Evolutionary conservation across 768 basidiomycete genomes (phyloP).

Genomic region (Lentinula sp.): DNA sequence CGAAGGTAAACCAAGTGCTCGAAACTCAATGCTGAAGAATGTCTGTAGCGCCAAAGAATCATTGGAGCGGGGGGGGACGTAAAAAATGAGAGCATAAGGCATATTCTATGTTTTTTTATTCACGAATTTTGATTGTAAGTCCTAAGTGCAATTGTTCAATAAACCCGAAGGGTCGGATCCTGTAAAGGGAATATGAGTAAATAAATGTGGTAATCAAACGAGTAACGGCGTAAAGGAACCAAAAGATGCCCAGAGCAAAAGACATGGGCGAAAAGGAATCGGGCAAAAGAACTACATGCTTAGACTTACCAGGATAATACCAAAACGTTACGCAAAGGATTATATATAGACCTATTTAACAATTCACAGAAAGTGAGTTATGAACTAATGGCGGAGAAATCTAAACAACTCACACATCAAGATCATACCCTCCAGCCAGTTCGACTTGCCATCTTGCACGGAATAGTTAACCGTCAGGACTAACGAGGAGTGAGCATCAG

Average conservation of each 20-base stretch:
- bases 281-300: background rate
- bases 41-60: too few species aligned
- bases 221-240: background rate
- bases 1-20: too few species aligned
- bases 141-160: background rate
- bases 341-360: conserved; percentile 51
- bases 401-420: conserved; percentile 40
- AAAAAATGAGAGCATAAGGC: background rate
- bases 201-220: background rate
- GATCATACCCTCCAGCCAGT: conserved; percentile 59
- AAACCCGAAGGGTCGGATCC: conserved; percentile 2
- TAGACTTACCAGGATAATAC: conserved; percentile 40
- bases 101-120: background rate
- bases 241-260: background rate
- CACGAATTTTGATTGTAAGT: background rate
- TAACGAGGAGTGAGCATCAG: conserved; percentile 8
- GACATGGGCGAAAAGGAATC: background rate
- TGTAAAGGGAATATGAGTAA: background rate
- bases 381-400: background rate
- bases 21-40: too few species aligned
- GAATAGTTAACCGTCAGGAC: conserved; percentile 62
- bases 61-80: background rate
- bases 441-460: conserved; percentile 53
- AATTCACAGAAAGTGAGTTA: background rate
- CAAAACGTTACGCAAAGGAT: conserved; percentile 69